Evolutionary conservation across 2,329 filamentous ascomycete species (phyloP).

Genomic region (Dryadomyces quercus-mongolicae): DNA sequence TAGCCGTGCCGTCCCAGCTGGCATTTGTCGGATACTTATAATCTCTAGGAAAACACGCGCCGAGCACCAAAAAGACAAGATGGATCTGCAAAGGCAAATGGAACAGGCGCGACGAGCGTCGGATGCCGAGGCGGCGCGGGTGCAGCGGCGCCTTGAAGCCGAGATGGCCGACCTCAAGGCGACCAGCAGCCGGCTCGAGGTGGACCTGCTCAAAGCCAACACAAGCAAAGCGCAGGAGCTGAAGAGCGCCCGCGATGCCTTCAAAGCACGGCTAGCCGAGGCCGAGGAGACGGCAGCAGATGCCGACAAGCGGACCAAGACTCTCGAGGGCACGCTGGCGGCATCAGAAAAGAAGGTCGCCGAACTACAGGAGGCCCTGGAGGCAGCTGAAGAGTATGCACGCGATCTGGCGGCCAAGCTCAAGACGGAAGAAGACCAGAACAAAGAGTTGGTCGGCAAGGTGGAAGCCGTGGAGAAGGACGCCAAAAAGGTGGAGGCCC

Average conservation of each 20-base stretch:
- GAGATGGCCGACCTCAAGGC: slow-evolving; percentile 52
- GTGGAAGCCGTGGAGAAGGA: slow-evolving; percentile 18
- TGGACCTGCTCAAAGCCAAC: slow-evolving; percentile 48
- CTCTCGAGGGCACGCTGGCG: slow-evolving; percentile 19
- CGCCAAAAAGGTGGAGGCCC: slow-evolving; percentile 19
- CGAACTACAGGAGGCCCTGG: slow-evolving; percentile 17
- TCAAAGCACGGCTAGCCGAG: slow-evolving; percentile 26
- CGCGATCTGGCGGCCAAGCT: slow-evolving; percentile 19
- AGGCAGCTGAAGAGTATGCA: slow-evolving; percentile 13
- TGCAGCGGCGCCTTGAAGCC: slow-evolving; percentile 38
- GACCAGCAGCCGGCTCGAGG: slow-evolving; percentile 48
- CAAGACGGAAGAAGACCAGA: slow-evolving; percentile 6
- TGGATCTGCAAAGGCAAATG: slow-evolving; percentile 9
- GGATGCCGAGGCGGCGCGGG: slow-evolving; percentile 36
- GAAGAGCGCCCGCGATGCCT: slow-evolving; percentile 40
- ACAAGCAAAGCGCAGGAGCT: slow-evolving; percentile 50
- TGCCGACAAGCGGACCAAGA: slow-evolving; percentile 12
- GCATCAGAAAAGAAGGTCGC: slow-evolving; percentile 9
- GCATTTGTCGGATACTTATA: neutral
- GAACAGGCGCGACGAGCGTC: slow-evolving; percentile 29
- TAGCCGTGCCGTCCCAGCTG: too few relatives aligned
- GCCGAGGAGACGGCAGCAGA: slow-evolving; percentile 8
- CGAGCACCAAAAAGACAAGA: slow-evolving; percentile 15
- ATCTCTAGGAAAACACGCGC: slow-evolving; percentile 5
- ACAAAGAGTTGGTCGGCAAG: slow-evolving; percentile 19